phyloP scores from a whole-genome alignment of 352 stramenopile species.

The Pythium oligandrum region DNA sequence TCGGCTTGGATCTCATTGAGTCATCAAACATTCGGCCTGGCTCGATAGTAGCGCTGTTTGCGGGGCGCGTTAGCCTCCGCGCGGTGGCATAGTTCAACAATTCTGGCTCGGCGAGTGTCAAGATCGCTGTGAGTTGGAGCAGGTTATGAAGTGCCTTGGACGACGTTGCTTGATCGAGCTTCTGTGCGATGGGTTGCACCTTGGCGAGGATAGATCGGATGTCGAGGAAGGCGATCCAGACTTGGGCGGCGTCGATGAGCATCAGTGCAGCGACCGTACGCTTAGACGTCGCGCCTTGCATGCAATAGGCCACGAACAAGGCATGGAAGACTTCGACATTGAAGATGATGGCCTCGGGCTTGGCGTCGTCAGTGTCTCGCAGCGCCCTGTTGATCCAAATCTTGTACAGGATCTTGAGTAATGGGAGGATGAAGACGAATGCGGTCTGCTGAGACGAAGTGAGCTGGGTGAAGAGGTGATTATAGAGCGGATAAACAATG shows the following conservation, averaged over 20 bases:
- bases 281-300: conserved; percentile 8
- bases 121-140: no score
- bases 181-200: background rate
- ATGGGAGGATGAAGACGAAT: conserved; percentile 23
- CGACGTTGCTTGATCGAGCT: no score
- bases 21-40: no score
- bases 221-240: conserved; percentile 9
- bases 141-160: no score
- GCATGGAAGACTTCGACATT: no score
- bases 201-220: background rate
- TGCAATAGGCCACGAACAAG: conserved; percentile 18
- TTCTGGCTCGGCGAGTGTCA: no score
- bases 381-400: conserved; percentile 29
- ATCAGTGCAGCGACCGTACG: conserved; percentile 9
- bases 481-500: conserved; percentile 16
- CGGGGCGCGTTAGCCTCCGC: no score
- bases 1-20: no score
- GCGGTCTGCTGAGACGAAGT: conserved; percentile 9
- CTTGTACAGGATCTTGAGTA: conserved; percentile 37
- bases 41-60: no score
- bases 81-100: no score
- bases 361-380: conserved; percentile 19
- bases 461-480: conserved; percentile 11
- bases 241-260: conserved; percentile 9
- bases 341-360: conserved; percentile 21